Evolutionary conservation across 2,329 filamentous ascomycete genomes (phyloP).

Genomic region (Amphichorda felina): DNA sequence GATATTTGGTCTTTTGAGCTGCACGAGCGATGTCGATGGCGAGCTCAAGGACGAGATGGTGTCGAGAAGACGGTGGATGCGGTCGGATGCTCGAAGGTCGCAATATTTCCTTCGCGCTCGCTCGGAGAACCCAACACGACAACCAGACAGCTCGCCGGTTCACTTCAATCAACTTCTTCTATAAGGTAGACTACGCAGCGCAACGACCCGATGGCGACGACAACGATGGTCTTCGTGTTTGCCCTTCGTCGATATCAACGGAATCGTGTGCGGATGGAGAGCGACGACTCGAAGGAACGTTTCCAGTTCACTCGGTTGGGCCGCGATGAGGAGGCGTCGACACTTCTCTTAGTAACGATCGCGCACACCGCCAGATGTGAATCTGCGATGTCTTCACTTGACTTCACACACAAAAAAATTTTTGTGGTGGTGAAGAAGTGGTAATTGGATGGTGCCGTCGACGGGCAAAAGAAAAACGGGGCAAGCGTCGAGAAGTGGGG

Average conservation of each 20-base stretch:
- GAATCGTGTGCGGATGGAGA: constrained; percentile 20
- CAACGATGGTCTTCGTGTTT: constrained; percentile 15
- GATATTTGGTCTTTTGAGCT: not conserved
- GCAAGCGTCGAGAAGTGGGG: constrained; percentile 5
- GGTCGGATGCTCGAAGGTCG: constrained; percentile 5
- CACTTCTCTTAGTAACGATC: constrained; percentile 8
- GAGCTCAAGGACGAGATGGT: not conserved
- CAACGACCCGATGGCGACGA: constrained; percentile 19
- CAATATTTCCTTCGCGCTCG: constrained; percentile 4
- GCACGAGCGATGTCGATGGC: not conserved
- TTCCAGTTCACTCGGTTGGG: constrained; percentile 26
- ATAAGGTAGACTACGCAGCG: constrained; percentile 21
- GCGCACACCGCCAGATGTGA: not conserved
- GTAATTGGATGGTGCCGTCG: not conserved
- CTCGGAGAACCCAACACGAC: constrained; percentile 7
- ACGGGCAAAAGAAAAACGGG: constrained; percentile 5
- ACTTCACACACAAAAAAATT: not conserved
- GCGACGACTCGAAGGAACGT: constrained; percentile 24
- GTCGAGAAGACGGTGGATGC: constrained; percentile 2
- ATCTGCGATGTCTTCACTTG: constrained; percentile 1
- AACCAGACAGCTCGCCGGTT: constrained; percentile 9
- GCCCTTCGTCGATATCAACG: constrained; percentile 21
- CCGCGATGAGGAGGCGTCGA: constrained; percentile 13
- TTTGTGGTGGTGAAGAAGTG: not conserved
- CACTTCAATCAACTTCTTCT: constrained; percentile 14